Conservation (phyloP, 306 rosid species). For the Rosa persica region DNA sequence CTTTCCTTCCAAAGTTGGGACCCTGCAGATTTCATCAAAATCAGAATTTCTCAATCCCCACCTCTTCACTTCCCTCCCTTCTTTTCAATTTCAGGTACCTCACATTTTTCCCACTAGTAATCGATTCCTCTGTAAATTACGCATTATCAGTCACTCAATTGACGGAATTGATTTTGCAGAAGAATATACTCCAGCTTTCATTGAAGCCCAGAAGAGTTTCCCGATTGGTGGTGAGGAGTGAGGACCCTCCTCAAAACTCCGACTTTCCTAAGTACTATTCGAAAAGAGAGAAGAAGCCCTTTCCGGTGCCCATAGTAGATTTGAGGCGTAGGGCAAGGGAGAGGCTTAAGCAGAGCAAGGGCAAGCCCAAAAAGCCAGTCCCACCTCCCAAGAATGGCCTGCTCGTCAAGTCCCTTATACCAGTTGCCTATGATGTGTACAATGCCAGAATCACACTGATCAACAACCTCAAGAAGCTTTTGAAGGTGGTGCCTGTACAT, state of each 20-base stretch:
- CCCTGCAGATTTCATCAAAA: slow-evolving; percentile 28
- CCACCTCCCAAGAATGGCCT: slow-evolving; percentile 82
- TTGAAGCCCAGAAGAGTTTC: slow-evolving; percentile 34
- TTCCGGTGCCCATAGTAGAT: slow-evolving; percentile 76
- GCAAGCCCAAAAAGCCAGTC: slow-evolving; percentile 56
- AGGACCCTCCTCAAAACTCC: slow-evolving; percentile 67
- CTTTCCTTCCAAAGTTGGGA: slow-evolving; percentile 25
- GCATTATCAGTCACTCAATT: not conserved
- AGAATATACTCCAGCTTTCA: slow-evolving; percentile 41
- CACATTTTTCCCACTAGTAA: not conserved
- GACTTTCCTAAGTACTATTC: slow-evolving; percentile 74
- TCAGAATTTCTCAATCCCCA: slow-evolving; percentile 28
- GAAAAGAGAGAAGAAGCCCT: slow-evolving; percentile 85
- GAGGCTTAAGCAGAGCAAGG: slow-evolving; percentile 72
- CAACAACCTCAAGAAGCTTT: slow-evolving; percentile 87
- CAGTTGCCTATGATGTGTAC: slow-evolving; percentile 68
- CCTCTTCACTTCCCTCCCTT: slow-evolving; percentile 42
- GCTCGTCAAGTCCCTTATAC: slow-evolving; percentile 74
- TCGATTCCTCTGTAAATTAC: not conserved
- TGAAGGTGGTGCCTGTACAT: slow-evolving; percentile 71
- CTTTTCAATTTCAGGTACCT: slow-evolving; percentile 52
- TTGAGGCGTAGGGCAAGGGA: slow-evolving; percentile 96
- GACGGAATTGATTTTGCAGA: slow-evolving; percentile 23
- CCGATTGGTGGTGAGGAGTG: slow-evolving; percentile 42
- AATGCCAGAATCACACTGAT: slow-evolving; percentile 78